A percentile compares a stretch with the other conserved stretches of the same genome.
Evolutionary conservation across 805 yeast genomes (phyloP).

Genomic region (Martiniozyma abietophila): DNA sequence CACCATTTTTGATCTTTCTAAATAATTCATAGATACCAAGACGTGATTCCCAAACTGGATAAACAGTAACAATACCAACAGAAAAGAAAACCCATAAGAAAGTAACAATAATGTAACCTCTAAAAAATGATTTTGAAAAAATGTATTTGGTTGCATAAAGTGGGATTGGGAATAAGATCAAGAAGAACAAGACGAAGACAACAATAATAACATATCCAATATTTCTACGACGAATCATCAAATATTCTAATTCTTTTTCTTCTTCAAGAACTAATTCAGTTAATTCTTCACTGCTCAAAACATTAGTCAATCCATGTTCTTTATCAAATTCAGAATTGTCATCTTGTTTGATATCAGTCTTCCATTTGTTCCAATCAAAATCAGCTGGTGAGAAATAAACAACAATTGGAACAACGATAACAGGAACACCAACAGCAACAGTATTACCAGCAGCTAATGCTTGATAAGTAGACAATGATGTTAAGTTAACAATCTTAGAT

Average conservation of each 20-base stretch:
- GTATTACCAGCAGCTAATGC: slow-evolving; percentile 71
- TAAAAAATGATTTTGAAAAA: slow-evolving; percentile 67
- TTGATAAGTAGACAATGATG: slow-evolving; percentile 37
- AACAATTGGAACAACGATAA: slow-evolving; percentile 55
- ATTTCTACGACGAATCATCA: slow-evolving; percentile 26
- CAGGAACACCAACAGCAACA: slow-evolving; percentile 69
- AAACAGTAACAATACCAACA: slow-evolving; percentile 51
- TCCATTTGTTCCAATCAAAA: slow-evolving; percentile 63
- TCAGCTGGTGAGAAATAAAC: slow-evolving; percentile 63
- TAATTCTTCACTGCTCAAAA: slow-evolving; percentile 21
- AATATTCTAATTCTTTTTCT: slow-evolving; percentile 20
- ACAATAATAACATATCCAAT: slow-evolving; percentile 36
- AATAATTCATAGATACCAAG: slow-evolving; percentile 37
- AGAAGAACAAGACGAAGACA: slow-evolving; percentile 49
- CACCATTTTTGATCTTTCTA: slow-evolving; percentile 7
- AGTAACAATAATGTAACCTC: slow-evolving; percentile 82
- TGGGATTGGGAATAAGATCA: slow-evolving; percentile 89
- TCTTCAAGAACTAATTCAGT: slow-evolving; percentile 16
- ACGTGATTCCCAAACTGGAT: slow-evolving; percentile 71
- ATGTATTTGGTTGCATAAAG: slow-evolving; percentile 78
- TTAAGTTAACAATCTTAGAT: slow-evolving; percentile 18
- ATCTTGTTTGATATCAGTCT: slow-evolving; percentile 54
- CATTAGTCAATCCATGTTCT: slow-evolving; percentile 2
- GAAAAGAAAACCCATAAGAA: slow-evolving; percentile 74
- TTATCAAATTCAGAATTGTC: slow-evolving; percentile 56